Base-by-base conservation (phyloP, 106 monocot genomes). In the Acorus calamus region DNA sequence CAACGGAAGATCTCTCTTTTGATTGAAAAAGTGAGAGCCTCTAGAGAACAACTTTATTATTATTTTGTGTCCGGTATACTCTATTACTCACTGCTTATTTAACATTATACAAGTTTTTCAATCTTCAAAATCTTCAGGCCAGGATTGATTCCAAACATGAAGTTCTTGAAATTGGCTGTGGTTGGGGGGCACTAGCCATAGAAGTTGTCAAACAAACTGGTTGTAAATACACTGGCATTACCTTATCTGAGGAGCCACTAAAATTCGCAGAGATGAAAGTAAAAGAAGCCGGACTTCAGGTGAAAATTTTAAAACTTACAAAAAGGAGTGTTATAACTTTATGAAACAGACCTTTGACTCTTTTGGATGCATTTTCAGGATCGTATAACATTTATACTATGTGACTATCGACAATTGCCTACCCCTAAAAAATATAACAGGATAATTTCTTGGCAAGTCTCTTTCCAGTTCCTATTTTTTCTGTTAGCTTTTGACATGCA, bases 211-310 rank as follows among this genome's bases (percentile, higher is more conserved):
- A 78, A 66, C 77, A 59, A 73, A 85, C 80, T 13, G 96, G 96
- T 4, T 98, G 96, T 81, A 88, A 62, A 72, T 98, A 98, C 65
- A 98, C 96, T 3, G 96, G 96, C 58, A 79, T 98, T 62, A 85
- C 96, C 49, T 66, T 98, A 49, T 98, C 96, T 3, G 76, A 78
- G 55, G 91, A 98, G 70, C 96, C 91, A 65, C 75, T 98, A 47
- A 83, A 83, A 42, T 81, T 73, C 79, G 78, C 85, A 2, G 69
- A 68, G 73, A 73, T 46, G 71, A 87, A 58, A 83, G 88, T 75
- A 2, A 73, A 83, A 74, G 84, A 90, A 71, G 83, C 96, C 62
- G 85, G 91, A 9, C 73, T 98, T 73, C 71, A 98, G 91, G 96
- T 98, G 62, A 8, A 6, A 57, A 48, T 46, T 53, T 42, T 28